Evolutionary conservation across 2,329 filamentous ascomycete species (phyloP).

Genomic region (Penicillium sp.): DNA sequence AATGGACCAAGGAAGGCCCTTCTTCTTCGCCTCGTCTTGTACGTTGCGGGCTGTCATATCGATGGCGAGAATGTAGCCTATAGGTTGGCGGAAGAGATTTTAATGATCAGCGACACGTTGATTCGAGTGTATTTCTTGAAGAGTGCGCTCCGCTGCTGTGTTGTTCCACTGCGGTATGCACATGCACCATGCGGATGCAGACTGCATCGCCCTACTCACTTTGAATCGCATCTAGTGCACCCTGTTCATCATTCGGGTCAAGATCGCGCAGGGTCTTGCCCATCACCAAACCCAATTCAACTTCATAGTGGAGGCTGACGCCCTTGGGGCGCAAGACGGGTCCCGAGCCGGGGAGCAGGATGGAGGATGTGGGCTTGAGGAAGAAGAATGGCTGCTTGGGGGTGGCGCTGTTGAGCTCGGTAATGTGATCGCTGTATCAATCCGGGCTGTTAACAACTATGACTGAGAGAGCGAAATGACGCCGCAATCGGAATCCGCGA

Average conservation of each 20-base stretch:
- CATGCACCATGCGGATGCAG: not conserved
- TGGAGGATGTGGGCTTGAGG: constrained; percentile 86
- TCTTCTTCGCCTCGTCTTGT: constrained; percentile 95
- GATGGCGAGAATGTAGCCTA: constrained; percentile 85
- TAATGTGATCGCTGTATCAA: constrained; percentile 74
- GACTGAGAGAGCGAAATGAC: not conserved
- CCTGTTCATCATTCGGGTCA: constrained; percentile 67
- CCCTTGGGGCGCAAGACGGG: constrained; percentile 79
- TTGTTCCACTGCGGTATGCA: not conserved
- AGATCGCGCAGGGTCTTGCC: constrained; percentile 77
- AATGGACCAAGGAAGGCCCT: constrained; percentile 93
- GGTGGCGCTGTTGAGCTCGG: constrained; percentile 80
- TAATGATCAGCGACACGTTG: not conserved
- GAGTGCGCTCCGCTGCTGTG: not conserved
- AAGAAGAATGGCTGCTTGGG: constrained; percentile 99
- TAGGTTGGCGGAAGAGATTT: not conserved
- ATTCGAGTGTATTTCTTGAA: not conserved
- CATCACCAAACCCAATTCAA: constrained; percentile 88
- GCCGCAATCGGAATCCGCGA: not conserved
- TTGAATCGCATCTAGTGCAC: constrained; percentile 78
- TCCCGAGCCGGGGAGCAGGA: constrained; percentile 74
- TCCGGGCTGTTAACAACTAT: constrained; percentile 3
- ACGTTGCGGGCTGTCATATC: constrained; percentile 97
- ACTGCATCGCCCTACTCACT: constrained; percentile 48
- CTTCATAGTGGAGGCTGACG: constrained; percentile 87